Conservation (phyloP, 2,329 filamentous ascomycete genomes). For the Teratosphaeria zuluensis region DNA sequence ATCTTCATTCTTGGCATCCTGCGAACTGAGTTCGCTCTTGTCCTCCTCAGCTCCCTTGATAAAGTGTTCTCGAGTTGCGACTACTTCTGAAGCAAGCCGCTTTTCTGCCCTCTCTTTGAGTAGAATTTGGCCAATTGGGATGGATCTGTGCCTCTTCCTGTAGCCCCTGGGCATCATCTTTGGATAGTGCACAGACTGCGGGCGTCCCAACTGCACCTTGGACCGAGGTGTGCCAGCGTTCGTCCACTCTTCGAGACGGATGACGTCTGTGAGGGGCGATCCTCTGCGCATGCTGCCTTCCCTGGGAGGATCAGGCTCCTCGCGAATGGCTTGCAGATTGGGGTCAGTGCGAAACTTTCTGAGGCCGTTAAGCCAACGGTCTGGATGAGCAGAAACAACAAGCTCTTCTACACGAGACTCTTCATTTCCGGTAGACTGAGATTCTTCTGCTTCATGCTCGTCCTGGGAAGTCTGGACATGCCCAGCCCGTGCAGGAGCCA, state of each 20-base stretch:
- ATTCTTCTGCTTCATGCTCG: not conserved
- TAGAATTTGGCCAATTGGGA: not conserved
- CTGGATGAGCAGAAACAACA: not conserved
- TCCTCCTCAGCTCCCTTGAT: not conserved
- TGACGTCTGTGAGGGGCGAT: not conserved
- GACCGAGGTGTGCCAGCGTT: not conserved
- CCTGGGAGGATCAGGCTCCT: not conserved
- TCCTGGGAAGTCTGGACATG: not conserved
- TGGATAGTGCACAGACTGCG: not conserved
- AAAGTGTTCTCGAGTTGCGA: not conserved
- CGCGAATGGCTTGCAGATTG: not conserved
- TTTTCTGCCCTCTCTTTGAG: not conserved
- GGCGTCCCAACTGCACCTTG: not conserved
- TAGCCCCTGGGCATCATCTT: not conserved
- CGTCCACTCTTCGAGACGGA: not conserved
- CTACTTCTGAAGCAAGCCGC: not conserved
- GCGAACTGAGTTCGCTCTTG: not conserved
- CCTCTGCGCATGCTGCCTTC: not conserved
- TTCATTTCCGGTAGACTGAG: not conserved
- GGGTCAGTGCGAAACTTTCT: not conserved
- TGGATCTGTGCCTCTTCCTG: not conserved
- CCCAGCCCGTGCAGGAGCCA: not conserved
- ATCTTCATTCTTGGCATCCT: not conserved
- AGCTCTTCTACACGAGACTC: not conserved
- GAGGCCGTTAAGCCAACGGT: not conserved